Evolutionary conservation across 2,329 filamentous ascomycete species (phyloP).

Genomic region (Apiospora saccharicola): DNA sequence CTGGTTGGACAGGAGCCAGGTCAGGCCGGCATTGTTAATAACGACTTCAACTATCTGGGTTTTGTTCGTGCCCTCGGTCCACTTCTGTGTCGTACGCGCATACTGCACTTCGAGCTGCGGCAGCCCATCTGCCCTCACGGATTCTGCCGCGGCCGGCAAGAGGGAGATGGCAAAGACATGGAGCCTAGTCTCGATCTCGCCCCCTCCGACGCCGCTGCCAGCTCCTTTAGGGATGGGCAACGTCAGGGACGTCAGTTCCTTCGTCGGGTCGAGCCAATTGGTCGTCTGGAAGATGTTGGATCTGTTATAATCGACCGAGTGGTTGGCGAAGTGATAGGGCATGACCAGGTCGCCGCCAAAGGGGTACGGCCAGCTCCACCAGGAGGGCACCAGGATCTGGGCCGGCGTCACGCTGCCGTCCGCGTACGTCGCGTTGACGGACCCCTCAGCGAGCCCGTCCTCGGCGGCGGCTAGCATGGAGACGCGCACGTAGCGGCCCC

Average conservation of each 20-base stretch:
- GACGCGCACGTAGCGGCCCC: conserved; percentile 30
- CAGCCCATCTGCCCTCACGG: conserved; percentile 31
- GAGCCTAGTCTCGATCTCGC: conserved; percentile 35
- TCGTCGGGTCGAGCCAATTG: conserved; percentile 31
- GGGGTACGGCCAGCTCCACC: conserved; percentile 32
- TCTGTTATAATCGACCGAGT: conserved; percentile 31
- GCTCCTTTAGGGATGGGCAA: conserved; percentile 27
- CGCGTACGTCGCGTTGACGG: conserved; percentile 30
- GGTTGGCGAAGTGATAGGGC: conserved; percentile 32
- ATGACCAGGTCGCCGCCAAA: conserved; percentile 33
- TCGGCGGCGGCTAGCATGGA: conserved; percentile 34
- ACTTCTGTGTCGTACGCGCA: conserved; percentile 53
- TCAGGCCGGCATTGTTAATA: conserved; percentile 46
- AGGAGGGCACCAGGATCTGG: conserved; percentile 30
- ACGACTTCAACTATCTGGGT: conserved; percentile 52
- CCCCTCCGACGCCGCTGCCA: conserved; percentile 25
- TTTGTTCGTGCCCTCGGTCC: conserved; percentile 41
- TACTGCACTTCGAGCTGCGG: conserved; percentile 45
- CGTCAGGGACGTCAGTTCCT: conserved; percentile 30
- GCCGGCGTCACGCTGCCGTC: conserved; percentile 27
- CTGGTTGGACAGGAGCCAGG: conserved; percentile 41
- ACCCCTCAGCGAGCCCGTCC: conserved; percentile 30
- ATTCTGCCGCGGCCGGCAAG: conserved; percentile 27
- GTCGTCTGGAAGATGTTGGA: conserved; percentile 32
- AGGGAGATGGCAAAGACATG: conserved; percentile 53